Evolutionary conservation across 306 rosid species (phyloP).

Genomic region (Trifolium pratense): DNA sequence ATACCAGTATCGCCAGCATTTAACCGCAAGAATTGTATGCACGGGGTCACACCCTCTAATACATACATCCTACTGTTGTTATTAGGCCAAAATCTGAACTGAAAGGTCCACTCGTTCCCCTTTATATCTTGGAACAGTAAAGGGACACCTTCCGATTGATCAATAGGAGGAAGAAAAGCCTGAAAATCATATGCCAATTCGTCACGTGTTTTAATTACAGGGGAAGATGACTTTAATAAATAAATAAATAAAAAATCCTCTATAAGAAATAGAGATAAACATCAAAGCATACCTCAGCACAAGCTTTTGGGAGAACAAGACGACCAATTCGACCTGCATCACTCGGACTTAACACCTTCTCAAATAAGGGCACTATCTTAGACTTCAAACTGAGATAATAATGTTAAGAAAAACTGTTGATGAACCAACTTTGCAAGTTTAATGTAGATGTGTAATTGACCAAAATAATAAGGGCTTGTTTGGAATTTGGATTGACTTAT

Average conservation of each 20-base stretch:
- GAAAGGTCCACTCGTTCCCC: slow-evolving; percentile 94
- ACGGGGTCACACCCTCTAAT: slow-evolving; percentile 95
- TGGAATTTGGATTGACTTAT: not conserved
- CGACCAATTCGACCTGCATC: slow-evolving; percentile 99
- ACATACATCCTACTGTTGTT: slow-evolving; percentile 99
- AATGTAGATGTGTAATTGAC: slow-evolving; percentile 12
- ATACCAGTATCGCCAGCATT: slow-evolving; percentile 94
- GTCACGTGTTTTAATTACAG: slow-evolving; percentile 29
- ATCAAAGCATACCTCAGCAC: slow-evolving; percentile 81
- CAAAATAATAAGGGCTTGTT: not conserved
- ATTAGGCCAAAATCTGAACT: slow-evolving; percentile 99
- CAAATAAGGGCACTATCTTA: slow-evolving; percentile 86
- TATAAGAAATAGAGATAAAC: slow-evolving; percentile 1
- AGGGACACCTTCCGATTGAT: slow-evolving; percentile 92
- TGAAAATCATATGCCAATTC: slow-evolving; percentile 47
- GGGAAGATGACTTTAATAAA: too few species aligned
- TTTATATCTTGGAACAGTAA: slow-evolving; percentile 79
- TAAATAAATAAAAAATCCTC: too few species aligned
- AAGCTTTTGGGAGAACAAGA: slow-evolving; percentile 95
- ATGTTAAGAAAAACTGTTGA: slow-evolving; percentile 58
- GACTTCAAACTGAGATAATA: slow-evolving; percentile 77
- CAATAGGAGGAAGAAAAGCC: slow-evolving; percentile 87
- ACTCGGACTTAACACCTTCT: slow-evolving; percentile 94
- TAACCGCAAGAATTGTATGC: slow-evolving; percentile 86
- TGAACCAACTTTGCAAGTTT: slow-evolving; percentile 8